Conservation (phyloP, 306 rosid species). For the Lathyrus oleraceus region DNA sequence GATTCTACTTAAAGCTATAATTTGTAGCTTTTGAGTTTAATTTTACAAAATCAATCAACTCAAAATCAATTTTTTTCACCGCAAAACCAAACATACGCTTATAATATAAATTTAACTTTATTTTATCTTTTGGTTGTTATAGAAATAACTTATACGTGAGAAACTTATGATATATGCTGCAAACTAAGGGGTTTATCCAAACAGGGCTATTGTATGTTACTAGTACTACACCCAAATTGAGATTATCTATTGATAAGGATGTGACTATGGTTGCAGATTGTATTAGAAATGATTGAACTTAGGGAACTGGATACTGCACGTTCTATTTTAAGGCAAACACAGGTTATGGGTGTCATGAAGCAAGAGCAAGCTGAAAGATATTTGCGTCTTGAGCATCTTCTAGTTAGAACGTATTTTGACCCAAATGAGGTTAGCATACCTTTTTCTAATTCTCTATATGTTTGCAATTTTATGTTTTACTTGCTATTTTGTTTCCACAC, state of each 20-base stretch:
- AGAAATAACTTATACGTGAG: neutral
- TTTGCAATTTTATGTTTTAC: slow-evolving; percentile 10
- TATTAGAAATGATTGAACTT: slow-evolving; percentile 97
- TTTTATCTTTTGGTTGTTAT: neutral
- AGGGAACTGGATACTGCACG: slow-evolving; percentile 99
- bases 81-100: too few species aligned
- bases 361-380: slow-evolving; percentile 99
- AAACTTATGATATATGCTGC: neutral
- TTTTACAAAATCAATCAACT: too few species aligned
- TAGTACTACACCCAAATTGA: neutral
- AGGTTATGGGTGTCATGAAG: slow-evolving; percentile 99
- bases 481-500: slow-evolving; percentile 20
- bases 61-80: too few species aligned
- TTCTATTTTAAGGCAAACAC: slow-evolving; percentile 89
- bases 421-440: slow-evolving; percentile 76
- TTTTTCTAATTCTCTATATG: slow-evolving; percentile 6
- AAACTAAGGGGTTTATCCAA: neutral
- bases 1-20: too few species aligned
- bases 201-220: neutral
- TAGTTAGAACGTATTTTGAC: slow-evolving; percentile 95
- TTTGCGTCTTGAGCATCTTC: slow-evolving; percentile 97
- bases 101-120: too few species aligned
- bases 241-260: neutral
- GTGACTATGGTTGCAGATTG: slow-evolving; percentile 65
- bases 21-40: too few species aligned